Conservation (phyloP, 371 early-diverging fungal genomes). For the Mortierella sp. region DNA sequence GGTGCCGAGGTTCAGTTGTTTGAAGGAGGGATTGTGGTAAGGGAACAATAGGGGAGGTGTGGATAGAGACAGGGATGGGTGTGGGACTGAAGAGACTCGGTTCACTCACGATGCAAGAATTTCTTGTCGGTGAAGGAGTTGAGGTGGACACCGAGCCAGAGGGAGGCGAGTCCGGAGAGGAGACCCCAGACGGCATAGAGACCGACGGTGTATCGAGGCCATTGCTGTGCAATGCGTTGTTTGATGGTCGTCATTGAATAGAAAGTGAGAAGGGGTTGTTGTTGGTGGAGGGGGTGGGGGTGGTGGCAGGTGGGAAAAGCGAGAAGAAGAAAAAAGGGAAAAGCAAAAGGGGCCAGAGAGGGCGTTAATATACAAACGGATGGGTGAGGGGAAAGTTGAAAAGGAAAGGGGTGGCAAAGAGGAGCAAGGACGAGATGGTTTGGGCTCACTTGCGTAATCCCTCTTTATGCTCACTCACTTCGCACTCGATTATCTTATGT, state of each 20-base stretch:
- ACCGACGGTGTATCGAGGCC: slow-evolving; percentile 12
- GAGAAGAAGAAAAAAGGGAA: neutral
- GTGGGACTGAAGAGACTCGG: no score
- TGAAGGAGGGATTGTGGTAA: no score
- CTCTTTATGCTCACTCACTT: neutral
- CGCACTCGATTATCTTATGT: no score
- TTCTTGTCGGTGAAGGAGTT: neutral
- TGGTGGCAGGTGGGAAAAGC: neutral
- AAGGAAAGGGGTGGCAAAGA: neutral
- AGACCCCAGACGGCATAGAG: slow-evolving; percentile 18
- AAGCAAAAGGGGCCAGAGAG: no score
- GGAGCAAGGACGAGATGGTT: neutral
- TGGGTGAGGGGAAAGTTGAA: no score
- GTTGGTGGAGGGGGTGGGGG: neutral
- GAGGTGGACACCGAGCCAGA: slow-evolving; percentile 15
- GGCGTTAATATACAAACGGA: neutral
- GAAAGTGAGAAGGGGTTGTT: neutral
- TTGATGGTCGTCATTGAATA: neutral
- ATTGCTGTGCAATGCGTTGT: slow-evolving; percentile 15
- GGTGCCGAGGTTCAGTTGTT: no score
- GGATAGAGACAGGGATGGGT: no score
- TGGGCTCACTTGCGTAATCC: neutral
- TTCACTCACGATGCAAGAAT: no score
- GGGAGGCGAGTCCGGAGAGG: neutral
- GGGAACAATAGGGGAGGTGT: no score